Evolutionary conservation across 1,284 basidiomycete species (phyloP), one percentile per base, ranked within the genome.

Genomic region (Cryptococcus sp.): DNA sequence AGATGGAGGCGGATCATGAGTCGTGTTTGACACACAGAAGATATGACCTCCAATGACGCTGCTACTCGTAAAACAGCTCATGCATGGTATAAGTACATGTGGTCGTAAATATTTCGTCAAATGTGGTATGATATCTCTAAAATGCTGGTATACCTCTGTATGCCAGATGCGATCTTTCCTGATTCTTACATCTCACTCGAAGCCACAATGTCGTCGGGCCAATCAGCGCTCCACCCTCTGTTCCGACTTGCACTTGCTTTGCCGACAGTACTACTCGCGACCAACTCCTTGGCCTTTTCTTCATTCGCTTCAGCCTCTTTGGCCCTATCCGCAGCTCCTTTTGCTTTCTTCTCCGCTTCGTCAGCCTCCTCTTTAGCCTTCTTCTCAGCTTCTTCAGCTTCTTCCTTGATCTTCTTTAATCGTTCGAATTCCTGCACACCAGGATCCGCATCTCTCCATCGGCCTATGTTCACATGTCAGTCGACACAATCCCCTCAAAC

Each of bases 361-460:
- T 46, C 51, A 20, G 17, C 54, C 40, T 57, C 52, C 10, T 50
- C 49, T 40, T 55, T 55, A 13, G 54, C 60, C 46, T 56, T 50
- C 34, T 58, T 49, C 49, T 55, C 55, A 3, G 55, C 65, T 45
- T 66, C 62, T 47, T 69, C 63, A 17, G 62, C 62, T 47, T 63
- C 60, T 34, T 67, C 58, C 50, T 67, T 64, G n/a, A 63, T 50
- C 50, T 69, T 67, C 54, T 69, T 69, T 45, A 67, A 23, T n/a
- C 63, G 40, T 38, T 69, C 65, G 48, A 64, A 55, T 51, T 71
- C 64, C 40, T 60, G 57, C 3, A 72, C 63, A 15, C 58, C 64
- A 13, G 70, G 70, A 51, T 72, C 70, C 8, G 58, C 62, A 16
- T 58, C 59, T 22, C 70, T 54, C 70, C 70, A 72, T 49, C 70